Conservation (phyloP, 345 rosid genomes). For the Eucalyptus pauciflora region DNA sequence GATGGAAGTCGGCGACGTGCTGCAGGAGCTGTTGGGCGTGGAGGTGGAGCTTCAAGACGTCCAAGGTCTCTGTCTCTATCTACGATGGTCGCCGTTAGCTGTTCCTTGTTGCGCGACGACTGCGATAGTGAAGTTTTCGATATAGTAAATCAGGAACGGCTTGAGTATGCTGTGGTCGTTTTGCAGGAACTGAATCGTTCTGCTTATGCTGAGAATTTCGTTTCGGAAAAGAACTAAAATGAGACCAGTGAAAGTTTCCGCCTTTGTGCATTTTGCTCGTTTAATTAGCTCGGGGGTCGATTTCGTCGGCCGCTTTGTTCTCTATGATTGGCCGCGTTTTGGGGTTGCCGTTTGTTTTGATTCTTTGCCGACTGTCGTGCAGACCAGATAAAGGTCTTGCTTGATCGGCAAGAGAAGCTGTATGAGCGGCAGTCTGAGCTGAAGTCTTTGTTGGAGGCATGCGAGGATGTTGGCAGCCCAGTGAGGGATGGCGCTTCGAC, state of each 20-base stretch:
- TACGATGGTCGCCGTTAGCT: not conserved
- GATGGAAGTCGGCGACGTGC: conserved; percentile 6
- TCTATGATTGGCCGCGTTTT: not conserved
- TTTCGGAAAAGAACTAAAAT: not conserved
- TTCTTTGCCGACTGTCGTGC: not conserved
- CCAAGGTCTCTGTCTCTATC: conserved; percentile 33
- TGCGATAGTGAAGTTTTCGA: not conserved
- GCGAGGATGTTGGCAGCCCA: conserved; percentile 22
- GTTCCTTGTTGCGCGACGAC: not conserved
- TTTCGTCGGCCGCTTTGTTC: not conserved
- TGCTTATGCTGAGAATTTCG: not conserved
- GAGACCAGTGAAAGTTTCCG: not conserved
- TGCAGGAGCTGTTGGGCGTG: conserved; percentile 46
- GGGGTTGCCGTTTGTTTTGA: not conserved
- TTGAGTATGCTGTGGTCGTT: not conserved
- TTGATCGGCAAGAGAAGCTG: conserved; percentile 70
- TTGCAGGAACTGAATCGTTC: not conserved
- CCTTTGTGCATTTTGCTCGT: not conserved
- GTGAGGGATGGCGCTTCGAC: conserved; percentile 9
- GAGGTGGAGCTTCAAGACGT: conserved; percentile 51
- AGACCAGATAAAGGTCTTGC: conserved; percentile 62
- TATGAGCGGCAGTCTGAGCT: conserved; percentile 61
- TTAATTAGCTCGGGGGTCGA: too few relatives aligned
- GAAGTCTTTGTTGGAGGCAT: conserved; percentile 42
- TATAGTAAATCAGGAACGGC: not conserved